Conservation (phyloP, 177 flowering plant genomes). For the Vitis hybrid region DNA sequence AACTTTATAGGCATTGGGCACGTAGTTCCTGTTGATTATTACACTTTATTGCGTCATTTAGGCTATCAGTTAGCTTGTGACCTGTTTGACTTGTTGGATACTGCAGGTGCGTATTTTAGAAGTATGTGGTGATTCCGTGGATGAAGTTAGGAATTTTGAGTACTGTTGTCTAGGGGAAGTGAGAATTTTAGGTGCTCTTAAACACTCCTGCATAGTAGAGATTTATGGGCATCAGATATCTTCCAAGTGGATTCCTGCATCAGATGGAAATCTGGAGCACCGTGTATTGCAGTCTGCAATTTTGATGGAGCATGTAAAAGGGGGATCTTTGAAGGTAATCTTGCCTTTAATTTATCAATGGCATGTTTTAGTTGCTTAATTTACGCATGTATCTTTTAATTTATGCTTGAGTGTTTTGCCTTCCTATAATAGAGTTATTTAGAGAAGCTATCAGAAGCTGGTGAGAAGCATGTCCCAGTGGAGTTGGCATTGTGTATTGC, state of each 20-base stretch:
- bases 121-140: conserved; percentile 35
- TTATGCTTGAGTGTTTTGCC: neutral
- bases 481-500: conserved; percentile 65
- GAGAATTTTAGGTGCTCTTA: conserved; percentile 67
- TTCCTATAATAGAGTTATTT: conserved; percentile 52
- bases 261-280: conserved; percentile 45
- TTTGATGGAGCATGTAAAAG: conserved; percentile 75
- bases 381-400: neutral
- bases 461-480: conserved; percentile 61
- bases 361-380: neutral
- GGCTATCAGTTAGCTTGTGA: neutral
- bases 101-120: conserved; percentile 79
- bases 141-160: conserved; percentile 68
- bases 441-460: conserved; percentile 52
- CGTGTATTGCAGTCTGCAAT: conserved; percentile 65
- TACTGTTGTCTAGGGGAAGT: conserved; percentile 80
- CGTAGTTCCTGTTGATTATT: neutral
- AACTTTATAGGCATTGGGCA: neutral
- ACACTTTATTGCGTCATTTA: neutral
- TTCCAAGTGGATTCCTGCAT: conserved; percentile 60
- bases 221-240: conserved; percentile 85
- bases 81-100: conserved; percentile 5
- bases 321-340: conserved; percentile 83
- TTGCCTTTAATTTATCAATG: neutral
- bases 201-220: conserved; percentile 78